Evolutionary conservation across 106 monocot species (phyloP).

Genomic region (Cymbidium sinense): DNA sequence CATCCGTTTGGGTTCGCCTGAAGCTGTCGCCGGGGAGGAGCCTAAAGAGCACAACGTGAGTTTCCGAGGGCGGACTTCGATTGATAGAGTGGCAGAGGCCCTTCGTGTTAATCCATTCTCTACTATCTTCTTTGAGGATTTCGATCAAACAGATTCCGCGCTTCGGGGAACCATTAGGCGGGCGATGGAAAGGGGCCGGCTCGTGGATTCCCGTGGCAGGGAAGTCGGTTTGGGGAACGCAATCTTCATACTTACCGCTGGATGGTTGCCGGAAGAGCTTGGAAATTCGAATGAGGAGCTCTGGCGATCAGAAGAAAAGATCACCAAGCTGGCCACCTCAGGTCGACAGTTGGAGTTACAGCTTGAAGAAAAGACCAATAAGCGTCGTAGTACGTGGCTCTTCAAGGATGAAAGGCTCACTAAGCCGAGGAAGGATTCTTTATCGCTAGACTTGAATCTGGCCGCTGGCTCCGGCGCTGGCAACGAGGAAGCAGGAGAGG

Average conservation of each 20-base stretch:
- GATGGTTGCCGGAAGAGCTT: constrained; percentile 47
- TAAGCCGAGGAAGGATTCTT: constrained; percentile 40
- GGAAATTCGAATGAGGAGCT: constrained; percentile 13
- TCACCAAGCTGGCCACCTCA: constrained; percentile 26
- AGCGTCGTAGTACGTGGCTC: constrained; percentile 44
- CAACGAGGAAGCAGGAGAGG: constrained; percentile 48
- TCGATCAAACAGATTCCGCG: constrained; percentile 43
- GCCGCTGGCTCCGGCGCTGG: constrained; percentile 12
- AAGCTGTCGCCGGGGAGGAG: constrained; percentile 4
- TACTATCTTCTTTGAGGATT: constrained; percentile 55
- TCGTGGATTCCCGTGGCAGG: constrained; percentile 67
- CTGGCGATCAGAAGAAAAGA: constrained; percentile 38
- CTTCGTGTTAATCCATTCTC: constrained; percentile 62
- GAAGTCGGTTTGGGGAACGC: constrained; percentile 62
- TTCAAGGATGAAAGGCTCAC: constrained; percentile 6
- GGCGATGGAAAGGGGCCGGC: constrained; percentile 64
- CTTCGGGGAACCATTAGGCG: constrained; percentile 40
- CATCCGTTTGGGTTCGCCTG: constrained; percentile 18
- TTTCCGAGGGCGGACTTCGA: constrained; percentile 38
- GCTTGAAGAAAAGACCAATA: constrained; percentile 26
- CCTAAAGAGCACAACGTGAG: constrained; percentile 14
- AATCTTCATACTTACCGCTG: constrained; percentile 55
- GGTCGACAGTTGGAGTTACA: constrained; percentile 58
- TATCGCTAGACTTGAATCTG: constrained; percentile 76
- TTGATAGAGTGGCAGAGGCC: constrained; percentile 48